Conservation (phyloP, 1,284 basidiomycete genomes). For the Austroboletus niveus region DNA sequence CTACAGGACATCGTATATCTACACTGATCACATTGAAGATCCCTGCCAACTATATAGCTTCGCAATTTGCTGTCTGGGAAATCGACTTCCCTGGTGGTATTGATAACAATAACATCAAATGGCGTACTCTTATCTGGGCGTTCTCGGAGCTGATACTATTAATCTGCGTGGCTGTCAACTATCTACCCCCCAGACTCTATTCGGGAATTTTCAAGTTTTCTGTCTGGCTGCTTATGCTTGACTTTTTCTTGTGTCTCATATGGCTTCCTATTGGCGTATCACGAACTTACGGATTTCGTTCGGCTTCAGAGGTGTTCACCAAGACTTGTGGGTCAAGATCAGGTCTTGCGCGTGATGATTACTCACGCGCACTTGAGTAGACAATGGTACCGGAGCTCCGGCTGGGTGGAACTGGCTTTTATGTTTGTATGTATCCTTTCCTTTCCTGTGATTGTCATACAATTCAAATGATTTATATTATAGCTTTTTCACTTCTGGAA, state of each 20-base stretch:
- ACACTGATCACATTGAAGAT: slow-evolving; percentile 43
- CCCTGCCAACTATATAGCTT: slow-evolving; percentile 82
- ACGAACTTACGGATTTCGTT: slow-evolving; percentile 79
- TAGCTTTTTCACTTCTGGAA: slow-evolving; percentile 81
- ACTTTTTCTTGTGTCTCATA: slow-evolving; percentile 81
- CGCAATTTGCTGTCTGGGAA: slow-evolving; percentile 76
- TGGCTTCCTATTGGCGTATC: slow-evolving; percentile 88
- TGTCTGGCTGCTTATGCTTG: slow-evolving; percentile 70
- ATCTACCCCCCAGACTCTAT: slow-evolving; percentile 73
- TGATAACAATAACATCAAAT: slow-evolving; percentile 70
- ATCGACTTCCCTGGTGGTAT: slow-evolving; percentile 77
- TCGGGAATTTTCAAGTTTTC: slow-evolving; percentile 74
- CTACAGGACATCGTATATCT: background rate
- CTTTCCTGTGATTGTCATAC: too few relatives aligned
- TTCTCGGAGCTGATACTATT: slow-evolving; percentile 70
- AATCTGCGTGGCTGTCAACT: slow-evolving; percentile 74
- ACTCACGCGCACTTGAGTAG: slow-evolving; percentile 37
- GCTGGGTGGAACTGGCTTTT: too few relatives aligned
- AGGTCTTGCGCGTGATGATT: background rate
- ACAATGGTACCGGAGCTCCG: slow-evolving; percentile 93
- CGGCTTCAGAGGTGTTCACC: slow-evolving; percentile 77
- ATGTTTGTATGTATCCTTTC: slow-evolving; percentile 58
- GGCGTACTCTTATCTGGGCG: slow-evolving; percentile 79
- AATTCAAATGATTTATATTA: too few relatives aligned
- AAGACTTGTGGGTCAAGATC: slow-evolving; percentile 59